These are phyloP conservation scores for Zymoseptoria ardabiliae DNA, from an alignment of 2,329 filamentous ascomycete species.

Conservation along the genomic window DNA sequence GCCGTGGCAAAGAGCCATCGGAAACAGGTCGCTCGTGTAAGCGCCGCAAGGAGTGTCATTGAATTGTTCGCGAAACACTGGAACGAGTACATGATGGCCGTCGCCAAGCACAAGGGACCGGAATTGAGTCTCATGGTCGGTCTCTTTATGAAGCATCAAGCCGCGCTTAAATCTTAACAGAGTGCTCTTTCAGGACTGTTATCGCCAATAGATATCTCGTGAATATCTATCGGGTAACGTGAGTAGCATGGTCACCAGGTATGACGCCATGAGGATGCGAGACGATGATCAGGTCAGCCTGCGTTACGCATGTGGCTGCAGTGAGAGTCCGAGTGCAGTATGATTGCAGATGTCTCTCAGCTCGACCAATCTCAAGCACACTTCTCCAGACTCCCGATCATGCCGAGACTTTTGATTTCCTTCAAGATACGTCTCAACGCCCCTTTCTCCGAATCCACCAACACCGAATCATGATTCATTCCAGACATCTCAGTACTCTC, in stretches of 20 bases:
- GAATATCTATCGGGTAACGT: too few species aligned
- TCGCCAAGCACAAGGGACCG: too few species aligned
- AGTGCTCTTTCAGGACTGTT: too few species aligned
- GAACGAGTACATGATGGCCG: too few species aligned
- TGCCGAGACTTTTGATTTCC: constrained; percentile 3
- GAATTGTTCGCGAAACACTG: constrained; percentile 22
- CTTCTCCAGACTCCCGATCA: constrained; percentile 1
- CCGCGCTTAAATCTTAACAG: too few species aligned
- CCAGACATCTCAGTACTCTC: constrained; percentile 22
- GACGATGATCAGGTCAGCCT: neutral
- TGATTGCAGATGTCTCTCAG: too few species aligned
- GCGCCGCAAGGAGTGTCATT: too few species aligned
- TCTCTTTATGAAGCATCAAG: too few species aligned
- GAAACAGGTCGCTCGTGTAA: constrained; percentile 39
- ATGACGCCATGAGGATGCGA: neutral
- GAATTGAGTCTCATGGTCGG: too few species aligned
- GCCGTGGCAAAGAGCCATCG: constrained; percentile 55
- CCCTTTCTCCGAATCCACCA: constrained; percentile 21
- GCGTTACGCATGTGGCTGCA: neutral
- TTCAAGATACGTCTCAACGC: constrained; percentile 18
- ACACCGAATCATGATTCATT: constrained; percentile 36
- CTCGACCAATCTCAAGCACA: too few species aligned
- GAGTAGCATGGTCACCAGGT: neutral
- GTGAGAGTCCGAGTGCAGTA: too few species aligned
- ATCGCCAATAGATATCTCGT: too few species aligned